Base-by-base conservation (phyloP, 768 basidiomycete genomes). In the Tremella mesenterica region DNA sequence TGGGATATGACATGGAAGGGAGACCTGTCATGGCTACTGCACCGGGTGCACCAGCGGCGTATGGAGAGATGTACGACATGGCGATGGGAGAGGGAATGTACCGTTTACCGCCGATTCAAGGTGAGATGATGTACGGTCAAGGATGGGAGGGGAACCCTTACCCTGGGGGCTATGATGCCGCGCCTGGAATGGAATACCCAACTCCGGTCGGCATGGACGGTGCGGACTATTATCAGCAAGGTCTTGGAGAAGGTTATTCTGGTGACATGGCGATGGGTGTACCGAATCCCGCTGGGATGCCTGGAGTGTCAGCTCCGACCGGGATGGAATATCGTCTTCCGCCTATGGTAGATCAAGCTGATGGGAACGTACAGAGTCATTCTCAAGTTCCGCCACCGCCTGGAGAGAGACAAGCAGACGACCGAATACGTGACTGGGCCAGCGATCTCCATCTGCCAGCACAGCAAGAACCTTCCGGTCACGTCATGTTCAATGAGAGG, bases 401-500 rank as follows among this genome's bases (percentile, higher is more conserved):
- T 23, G 23, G 23, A n/a, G 38, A 41, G 38, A n/a, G 38, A 18
- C 21, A 31, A n/a, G 46, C 44, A 8, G 54, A 58, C 34, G 39
- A 56, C 12, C 23, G 57, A 48, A 33, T 58, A 26, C 9, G 53
- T 26, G 56, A 56, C 8, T 62, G 54, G 58, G 41, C 49, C n/a
- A 29, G 47, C 29, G 61, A 56, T 14, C 57, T 54, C 9, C 38
- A n/a, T 4, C 38, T 41, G 38, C 38, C n/a, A 23, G n/a, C 38
- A 8, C 64, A 63, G 48, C 62, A 64, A 30, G 64, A 64, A 3
- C 68, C 68, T 4, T 60, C 58, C 9, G 61, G 59, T 25, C 68
- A 70, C 50, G 65, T 70, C 25, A 31, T 58, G n/a, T 70, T 70
- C 54, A 61, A 63, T 38, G 68, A 70, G 34, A 48, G 60, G 16